Base-by-base conservation (phyloP, 176 grass and related monocot genomes). In the Oryza glaberrima region DNA sequence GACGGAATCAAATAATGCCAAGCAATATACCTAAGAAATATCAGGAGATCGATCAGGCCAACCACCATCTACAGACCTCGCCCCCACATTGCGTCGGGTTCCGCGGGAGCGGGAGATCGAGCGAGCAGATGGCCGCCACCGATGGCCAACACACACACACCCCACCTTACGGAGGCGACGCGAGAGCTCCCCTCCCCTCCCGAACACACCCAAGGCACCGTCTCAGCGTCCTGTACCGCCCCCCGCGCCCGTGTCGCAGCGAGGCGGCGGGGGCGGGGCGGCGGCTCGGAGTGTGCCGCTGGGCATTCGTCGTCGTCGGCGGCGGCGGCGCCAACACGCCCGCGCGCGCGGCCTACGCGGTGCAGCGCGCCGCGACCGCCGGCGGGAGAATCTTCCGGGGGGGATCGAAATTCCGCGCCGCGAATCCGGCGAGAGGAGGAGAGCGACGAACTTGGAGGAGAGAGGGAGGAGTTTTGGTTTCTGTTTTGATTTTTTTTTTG, bases 211-310 rank as follows among this genome's bases (percentile, higher is more conserved):
- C 9, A 14, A 76, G 36, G 48, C 6, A 28, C 6, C 17, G 72
- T 20, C 3, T 85, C 88, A 35, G 72, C 35, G 32, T 44, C 70
- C 70, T 19, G 41, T 61, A 72, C 19, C 66, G 8, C 25, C 49
- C 54, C 83, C 88, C 83, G 77, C 83, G 10, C 82, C 82, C 52
- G 45, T 65, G 65, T 85, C 72, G 77, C 87, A 20, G 44, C 65
- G 41, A 81, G 72, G 52, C 71, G 23, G 82, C 72, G 30, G 83
- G 78, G 83, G n/a, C 77, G 65, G 72, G 77, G 65, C 76, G 71
- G 77, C 82, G 25, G 71, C 77, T 43, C 82, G 26, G 82, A 66
- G 52, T 65, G 49, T 65, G 65, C 72, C 77, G 82, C 28, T 28
- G 28, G 28, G 28, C 28, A 28, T 28, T 28, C 28, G 28, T 28